Percentiles rank a stretch among this genome's conserved stretches.
Conservation (phyloP, 441 rosid genomes). For the Syzygium malaccense region DNA sequence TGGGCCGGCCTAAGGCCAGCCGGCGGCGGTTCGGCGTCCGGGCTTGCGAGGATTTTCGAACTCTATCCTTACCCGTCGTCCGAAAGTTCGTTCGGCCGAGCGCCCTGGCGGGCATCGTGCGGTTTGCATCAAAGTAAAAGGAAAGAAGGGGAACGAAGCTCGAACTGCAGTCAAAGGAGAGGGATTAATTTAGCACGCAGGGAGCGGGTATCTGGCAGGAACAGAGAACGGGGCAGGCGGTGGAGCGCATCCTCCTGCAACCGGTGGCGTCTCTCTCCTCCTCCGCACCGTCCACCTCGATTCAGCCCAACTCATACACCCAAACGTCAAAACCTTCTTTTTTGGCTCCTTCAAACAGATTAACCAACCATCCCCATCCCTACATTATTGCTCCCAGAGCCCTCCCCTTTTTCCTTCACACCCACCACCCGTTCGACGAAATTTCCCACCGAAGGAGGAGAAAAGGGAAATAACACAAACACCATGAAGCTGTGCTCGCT, state of each 20-base stretch:
- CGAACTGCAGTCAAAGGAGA: neutral
- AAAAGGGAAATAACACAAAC: neutral
- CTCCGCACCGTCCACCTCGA: neutral
- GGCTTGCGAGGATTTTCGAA: neutral
- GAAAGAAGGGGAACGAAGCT: neutral
- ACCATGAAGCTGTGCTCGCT: neutral
- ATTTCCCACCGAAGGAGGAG: neutral
- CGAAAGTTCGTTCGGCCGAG: neutral
- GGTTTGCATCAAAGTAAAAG: neutral
- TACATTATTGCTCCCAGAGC: neutral
- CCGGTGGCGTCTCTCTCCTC: neutral
- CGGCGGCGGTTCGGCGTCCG: neutral
- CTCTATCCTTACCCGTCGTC: neutral
- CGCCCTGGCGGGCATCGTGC: neutral
- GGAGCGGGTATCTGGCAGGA: neutral
- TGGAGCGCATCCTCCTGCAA: neutral
- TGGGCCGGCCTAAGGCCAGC: neutral
- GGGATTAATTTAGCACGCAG: neutral
- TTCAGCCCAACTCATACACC: neutral
- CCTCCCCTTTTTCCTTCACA: neutral
- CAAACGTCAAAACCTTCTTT: neutral
- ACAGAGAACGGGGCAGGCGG: neutral
- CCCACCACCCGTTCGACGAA: neutral
- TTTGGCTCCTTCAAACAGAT: neutral
- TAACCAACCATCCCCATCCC: neutral